Conservation (phyloP, 495 filamentous ascomycete species). For the Xylaria sp. region DNA sequence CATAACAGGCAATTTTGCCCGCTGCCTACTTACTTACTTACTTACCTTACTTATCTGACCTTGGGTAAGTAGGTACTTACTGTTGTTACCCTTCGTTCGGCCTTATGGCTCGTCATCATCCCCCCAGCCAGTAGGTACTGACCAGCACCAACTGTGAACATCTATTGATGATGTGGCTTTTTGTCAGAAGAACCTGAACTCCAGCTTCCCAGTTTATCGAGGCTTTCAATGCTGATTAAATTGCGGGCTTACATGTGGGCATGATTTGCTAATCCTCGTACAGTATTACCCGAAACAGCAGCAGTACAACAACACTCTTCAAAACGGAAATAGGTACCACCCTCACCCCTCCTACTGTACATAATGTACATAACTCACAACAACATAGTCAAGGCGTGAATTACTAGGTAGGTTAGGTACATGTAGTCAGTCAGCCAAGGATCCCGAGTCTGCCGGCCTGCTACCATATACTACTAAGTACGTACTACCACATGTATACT, state of each 20-base stretch:
- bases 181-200: background rate
- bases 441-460: constrained; percentile 10
- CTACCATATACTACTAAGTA: too few relatives aligned
- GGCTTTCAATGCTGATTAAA: background rate
- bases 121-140: too few relatives aligned
- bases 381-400: background rate
- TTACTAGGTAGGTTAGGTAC: too few relatives aligned
- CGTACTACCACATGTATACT: background rate
- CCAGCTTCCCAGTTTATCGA: background rate
- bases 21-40: too few relatives aligned
- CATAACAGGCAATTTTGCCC: background rate
- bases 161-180: background rate
- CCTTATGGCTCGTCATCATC: background rate
- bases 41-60: too few relatives aligned
- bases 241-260: constrained; percentile 1
- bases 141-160: background rate
- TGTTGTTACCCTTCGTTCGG: background rate
- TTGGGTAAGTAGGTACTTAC: too few relatives aligned
- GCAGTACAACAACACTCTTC: background rate
- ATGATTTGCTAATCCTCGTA: background rate
- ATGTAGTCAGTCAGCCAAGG: background rate
- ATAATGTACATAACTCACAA: too few relatives aligned
- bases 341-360: background rate
- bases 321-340: constrained; percentile 4
- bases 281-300: background rate